phyloP scores from a whole-genome alignment of 2,329 filamentous ascomycete genomes.

The Boeremia lycopersici region DNA sequence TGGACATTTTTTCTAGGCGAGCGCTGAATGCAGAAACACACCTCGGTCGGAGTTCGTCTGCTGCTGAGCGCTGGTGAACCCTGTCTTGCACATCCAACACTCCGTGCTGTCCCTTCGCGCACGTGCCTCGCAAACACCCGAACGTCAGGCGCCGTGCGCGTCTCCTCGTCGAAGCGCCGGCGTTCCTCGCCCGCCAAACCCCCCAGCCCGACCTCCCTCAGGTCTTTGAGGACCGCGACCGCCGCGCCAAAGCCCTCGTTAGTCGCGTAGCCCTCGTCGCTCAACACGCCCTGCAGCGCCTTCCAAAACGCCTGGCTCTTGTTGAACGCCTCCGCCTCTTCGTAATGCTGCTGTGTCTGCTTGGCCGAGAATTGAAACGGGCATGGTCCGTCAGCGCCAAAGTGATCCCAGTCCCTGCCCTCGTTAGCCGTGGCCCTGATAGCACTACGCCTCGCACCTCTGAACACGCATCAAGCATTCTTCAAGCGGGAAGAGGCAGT shows the following conservation, averaged over 20 bases:
- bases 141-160: not conserved
- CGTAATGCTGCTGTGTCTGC: conserved; percentile 18
- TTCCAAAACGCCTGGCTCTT: conserved; percentile 34
- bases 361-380: conserved; percentile 32
- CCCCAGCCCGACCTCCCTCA: conserved; percentile 17
- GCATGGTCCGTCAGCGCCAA: conserved; percentile 16
- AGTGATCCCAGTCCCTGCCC: not conserved
- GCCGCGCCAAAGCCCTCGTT: conserved; percentile 27
- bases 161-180: not conserved
- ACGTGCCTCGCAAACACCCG: no score
- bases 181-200: not conserved
- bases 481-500: conserved; percentile 30
- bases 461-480: conserved; percentile 33
- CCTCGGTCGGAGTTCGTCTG: no score
- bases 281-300: conserved; percentile 25
- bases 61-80: no score
- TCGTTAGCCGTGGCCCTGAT: not conserved
- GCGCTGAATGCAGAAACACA: no score
- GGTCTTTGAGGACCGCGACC: conserved; percentile 22
- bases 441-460: conserved; percentile 11
- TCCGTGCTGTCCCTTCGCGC: no score
- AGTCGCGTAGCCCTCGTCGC: conserved; percentile 31
- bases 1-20: no score
- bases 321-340: conserved; percentile 31
- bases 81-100: no score